Percentiles rank a stretch among this genome's conserved stretches.
Evolutionary conservation across 345 rosid genomes (phyloP).

Genomic region (Salix viminalis): DNA sequence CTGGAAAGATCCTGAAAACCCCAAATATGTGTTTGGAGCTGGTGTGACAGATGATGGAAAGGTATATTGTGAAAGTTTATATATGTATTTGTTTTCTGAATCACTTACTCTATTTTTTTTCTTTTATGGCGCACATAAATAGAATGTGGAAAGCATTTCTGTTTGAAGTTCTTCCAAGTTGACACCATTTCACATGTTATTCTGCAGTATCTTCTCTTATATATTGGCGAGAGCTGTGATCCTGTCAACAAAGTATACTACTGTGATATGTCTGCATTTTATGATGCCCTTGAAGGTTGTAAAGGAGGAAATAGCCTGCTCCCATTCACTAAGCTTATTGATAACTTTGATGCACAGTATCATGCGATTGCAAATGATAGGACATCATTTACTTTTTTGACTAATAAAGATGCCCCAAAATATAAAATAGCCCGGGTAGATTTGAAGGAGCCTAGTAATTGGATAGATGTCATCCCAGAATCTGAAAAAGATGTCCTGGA

Average conservation of each 20-base stretch:
- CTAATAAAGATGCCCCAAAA: constrained; percentile 79
- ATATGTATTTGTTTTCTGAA: background rate
- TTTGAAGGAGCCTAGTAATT: constrained; percentile 60
- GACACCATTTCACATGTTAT: constrained; percentile 5
- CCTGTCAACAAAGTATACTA: constrained; percentile 78
- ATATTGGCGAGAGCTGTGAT: constrained; percentile 54
- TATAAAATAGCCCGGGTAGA: constrained; percentile 80
- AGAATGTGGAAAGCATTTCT: background rate
- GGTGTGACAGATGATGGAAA: constrained; percentile 80
- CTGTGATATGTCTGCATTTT: constrained; percentile 63
- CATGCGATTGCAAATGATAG: constrained; percentile 63
- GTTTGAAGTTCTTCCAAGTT: background rate
- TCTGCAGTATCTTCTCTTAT: constrained; percentile 68
- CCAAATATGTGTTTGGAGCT: constrained; percentile 52
- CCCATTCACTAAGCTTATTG: constrained; percentile 79
- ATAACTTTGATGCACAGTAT: constrained; percentile 64
- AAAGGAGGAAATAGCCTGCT: constrained; percentile 44
- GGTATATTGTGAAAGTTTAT: constrained; percentile 33
- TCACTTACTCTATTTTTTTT: background rate
- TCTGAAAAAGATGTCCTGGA: constrained; percentile 75
- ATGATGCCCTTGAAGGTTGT: constrained; percentile 60
- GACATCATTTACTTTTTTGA: constrained; percentile 62
- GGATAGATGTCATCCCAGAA: constrained; percentile 75
- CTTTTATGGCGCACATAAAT: background rate
- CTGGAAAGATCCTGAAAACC: constrained; percentile 83